Evolutionary conservation across 2,329 filamentous ascomycete genomes (phyloP), one percentile per base, ranked within the genome.

Genomic region (Uncinocarpus reesii): DNA sequence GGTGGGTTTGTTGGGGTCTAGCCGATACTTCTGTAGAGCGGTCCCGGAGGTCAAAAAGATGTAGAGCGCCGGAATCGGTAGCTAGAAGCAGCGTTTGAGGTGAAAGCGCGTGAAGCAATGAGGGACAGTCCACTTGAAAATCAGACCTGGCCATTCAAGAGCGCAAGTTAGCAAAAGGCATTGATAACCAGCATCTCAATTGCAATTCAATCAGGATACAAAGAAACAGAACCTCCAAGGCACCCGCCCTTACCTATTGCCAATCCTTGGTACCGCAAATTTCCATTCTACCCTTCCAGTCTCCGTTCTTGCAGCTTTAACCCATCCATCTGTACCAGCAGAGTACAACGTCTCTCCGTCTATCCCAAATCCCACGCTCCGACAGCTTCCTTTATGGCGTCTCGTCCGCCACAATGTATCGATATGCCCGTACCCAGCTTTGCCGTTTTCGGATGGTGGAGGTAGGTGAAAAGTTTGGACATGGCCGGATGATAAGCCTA

Each of bases 371-470:
- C 76, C 80, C 48, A 96, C 70, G 52, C 80, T 82, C 46, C 92
- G 78, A 63, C 90, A 96, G 73, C 88, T 95, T 10, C 88, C 90
- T 72, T 95, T 94, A 70, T 98, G 92, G 52, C 92, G 77, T 56
- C 81, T 76, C 4, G 92, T 96, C 58, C 79, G 78, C 92, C 92
- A 98, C 51, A 81, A 71, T 0, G 83, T 86, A 57, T 89, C 84
- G 53, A 96, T 84, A 48, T 82, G 79, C 36, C 82, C 84, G 53
- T 77, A 83, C 8, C 86, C 87, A 58, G 72, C 75, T 57, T 73
- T 71, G 15, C 67, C 68, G 28, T 71, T 67, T 32, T 71, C 71
- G 35, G 68, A 67, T 0, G 83, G 80, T 21, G 79, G 79, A 2
- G 40, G 38, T 21, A 96, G 74, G 42, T 83, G 80, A 60, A 87